Base-by-base conservation (phyloP, 345 rosid genomes). In the Draba incana region DNA sequence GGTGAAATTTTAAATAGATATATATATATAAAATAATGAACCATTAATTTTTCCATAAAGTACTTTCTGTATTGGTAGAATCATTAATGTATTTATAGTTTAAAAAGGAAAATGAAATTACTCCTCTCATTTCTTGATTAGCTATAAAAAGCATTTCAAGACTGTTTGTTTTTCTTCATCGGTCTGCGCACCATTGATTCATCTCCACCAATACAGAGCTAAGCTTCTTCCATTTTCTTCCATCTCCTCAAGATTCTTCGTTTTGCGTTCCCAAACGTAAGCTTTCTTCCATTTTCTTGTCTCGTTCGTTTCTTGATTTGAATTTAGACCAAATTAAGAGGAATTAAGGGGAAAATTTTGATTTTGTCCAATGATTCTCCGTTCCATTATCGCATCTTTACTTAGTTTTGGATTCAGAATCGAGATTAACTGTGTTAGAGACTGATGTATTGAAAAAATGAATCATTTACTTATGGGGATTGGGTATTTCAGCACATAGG, bases 131-230 rank as follows among this genome's bases (percentile, higher is more conserved):
- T 45, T 62, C 54, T 30, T 30, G 54, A 46, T 53, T 10, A 10
- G 50, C 30, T 65, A 52, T 52, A 65, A 65, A 30, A 54, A 43
- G 52, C 70, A 9, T 35, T 12, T 23, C 27, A 51, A 27, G 49
- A 41, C 47, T n/a, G 0, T n/a, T 39, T 68, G 13, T 49, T 49
- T 25, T 39, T 53, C 15, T 31, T 59, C 58, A 58, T 59, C 51
- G 57, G 13, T 15, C 4, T 16, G 44, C 48, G 27, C 58, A 39
- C 47, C 49, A 6, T 58, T 55, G 25, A 8, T 35, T 48, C 52
- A n/a, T 12, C 27, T 35, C 33, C 42, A 56, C 8, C 57, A 6
- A 55, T 20, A 8, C 44, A 9, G 4, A 45, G 23, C 31, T 54
- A 16, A 51, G 50, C 50, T 67, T 56, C 35, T 58, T 39, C 41